Conservation (phyloP, 257 asterid genomes). For the Solanum commersonii region DNA sequence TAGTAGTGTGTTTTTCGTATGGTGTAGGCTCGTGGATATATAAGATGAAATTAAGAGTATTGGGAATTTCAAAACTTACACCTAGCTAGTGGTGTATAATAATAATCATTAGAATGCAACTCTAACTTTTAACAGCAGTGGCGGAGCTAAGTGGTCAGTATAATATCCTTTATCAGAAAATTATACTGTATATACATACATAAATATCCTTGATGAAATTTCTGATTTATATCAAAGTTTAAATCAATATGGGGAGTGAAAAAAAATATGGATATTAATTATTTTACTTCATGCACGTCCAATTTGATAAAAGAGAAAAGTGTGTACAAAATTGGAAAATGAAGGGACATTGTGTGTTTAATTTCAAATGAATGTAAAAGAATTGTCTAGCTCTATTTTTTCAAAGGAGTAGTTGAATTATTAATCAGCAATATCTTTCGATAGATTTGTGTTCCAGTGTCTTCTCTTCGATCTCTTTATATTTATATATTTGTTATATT, state of each 20-base stretch:
- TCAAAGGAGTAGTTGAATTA: not conserved
- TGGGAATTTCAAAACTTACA: not conserved
- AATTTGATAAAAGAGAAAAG: not conserved
- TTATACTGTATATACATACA: no score
- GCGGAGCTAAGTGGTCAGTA: not conserved
- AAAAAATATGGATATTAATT: not conserved
- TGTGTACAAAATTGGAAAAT: not conserved
- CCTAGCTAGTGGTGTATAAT: not conserved
- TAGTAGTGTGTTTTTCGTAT: not conserved
- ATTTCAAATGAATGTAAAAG: not conserved
- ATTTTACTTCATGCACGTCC: not conserved
- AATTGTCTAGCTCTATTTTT: not conserved
- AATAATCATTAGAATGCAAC: not conserved
- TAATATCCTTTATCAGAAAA: no score
- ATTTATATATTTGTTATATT: not conserved
- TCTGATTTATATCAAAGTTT: not conserved
- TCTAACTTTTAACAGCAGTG: not conserved
- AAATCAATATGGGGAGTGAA: not conserved
- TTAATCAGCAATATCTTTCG: not conserved
- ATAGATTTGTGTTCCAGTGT: not conserved
- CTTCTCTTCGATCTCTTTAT: not conserved
- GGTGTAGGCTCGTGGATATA: not conserved
- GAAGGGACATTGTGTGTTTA: not conserved
- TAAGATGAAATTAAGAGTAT: not conserved
- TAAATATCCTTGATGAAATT: no score